These are phyloP conservation scores for Chloroidium sp. DNA, from an alignment of 163 green algal genomes.

Conservation along the genomic window DNA sequence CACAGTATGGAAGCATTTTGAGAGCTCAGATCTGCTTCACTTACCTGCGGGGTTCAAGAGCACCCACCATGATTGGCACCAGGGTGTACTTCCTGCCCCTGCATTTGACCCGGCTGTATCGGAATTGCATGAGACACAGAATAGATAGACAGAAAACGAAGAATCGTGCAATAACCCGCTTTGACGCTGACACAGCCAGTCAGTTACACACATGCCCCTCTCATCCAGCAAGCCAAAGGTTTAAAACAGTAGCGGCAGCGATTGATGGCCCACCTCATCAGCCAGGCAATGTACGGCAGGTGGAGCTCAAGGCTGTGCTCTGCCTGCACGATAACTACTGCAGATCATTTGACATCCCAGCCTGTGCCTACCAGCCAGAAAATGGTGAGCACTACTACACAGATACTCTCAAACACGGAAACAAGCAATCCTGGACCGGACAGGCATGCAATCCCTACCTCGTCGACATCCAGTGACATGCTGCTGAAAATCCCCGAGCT, in stretches of 20 bases:
- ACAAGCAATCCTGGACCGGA: conserved; percentile 69
- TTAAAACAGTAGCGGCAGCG: neutral
- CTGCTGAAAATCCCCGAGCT: too few relatives aligned
- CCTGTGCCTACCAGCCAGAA: neutral
- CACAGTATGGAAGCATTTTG: neutral
- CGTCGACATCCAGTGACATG: too few relatives aligned
- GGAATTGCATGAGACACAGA: neutral
- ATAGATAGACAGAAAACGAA: neutral
- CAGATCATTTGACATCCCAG: too few relatives aligned
- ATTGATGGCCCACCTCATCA: conserved; percentile 35
- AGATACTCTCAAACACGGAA: neutral
- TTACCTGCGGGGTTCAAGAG: conserved; percentile 41
- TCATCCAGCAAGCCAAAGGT: too few relatives aligned
- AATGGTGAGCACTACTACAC: neutral
- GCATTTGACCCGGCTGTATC: neutral
- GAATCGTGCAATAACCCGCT: neutral
- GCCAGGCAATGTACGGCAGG: conserved; percentile 75
- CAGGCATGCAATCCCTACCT: conserved; percentile 26
- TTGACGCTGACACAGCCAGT: too few relatives aligned
- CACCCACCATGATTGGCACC: conserved; percentile 92
- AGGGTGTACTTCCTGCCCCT: conserved; percentile 50
- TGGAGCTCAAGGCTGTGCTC: conserved; percentile 97
- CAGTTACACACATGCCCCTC: too few relatives aligned
- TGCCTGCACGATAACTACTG: conserved; percentile 37
- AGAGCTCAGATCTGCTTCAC: conserved; percentile 19